Evolutionary conservation across 1,139 yeast genomes (phyloP).

Genomic region (Diutina neorugosa): DNA sequence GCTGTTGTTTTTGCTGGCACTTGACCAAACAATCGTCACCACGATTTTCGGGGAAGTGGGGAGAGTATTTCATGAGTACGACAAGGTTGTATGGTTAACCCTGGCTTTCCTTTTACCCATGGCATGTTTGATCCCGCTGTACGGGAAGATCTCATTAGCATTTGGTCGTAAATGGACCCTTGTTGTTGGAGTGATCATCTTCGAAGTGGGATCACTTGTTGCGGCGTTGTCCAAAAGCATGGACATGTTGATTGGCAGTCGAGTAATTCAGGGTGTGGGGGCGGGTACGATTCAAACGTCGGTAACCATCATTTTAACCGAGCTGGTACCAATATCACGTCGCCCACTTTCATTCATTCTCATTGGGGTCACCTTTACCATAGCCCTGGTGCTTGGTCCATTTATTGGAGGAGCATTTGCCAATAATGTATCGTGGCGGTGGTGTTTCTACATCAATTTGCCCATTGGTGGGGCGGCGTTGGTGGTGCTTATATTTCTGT

Average conservation of each 20-base stretch:
- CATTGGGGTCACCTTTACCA: slow-evolving; percentile 40
- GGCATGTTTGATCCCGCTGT: slow-evolving; percentile 45
- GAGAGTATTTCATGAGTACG: slow-evolving; percentile 37
- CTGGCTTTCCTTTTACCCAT: slow-evolving; percentile 50
- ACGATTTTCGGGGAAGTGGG: slow-evolving; percentile 48
- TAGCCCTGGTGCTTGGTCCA: slow-evolving; percentile 52
- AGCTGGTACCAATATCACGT: slow-evolving; percentile 45
- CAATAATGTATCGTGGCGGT: slow-evolving; percentile 51
- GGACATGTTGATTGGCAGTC: slow-evolving; percentile 55
- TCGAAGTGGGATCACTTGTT: slow-evolving; percentile 52
- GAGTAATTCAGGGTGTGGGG: slow-evolving; percentile 63
- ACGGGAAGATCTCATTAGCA: slow-evolving; percentile 50
- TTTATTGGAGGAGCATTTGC: slow-evolving; percentile 60
- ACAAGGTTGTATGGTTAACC: slow-evolving; percentile 49
- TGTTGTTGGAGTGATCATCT: slow-evolving; percentile 37
- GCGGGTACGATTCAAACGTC: slow-evolving; percentile 59
- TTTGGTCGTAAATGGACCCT: slow-evolving; percentile 48
- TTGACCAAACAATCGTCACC: slow-evolving; percentile 57
- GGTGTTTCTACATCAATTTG: slow-evolving; percentile 66
- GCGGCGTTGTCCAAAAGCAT: slow-evolving; percentile 45
- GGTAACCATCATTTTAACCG: slow-evolving; percentile 47
- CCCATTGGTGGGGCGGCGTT: slow-evolving; percentile 55
- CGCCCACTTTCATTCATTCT: slow-evolving; percentile 41
- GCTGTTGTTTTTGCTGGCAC: slow-evolving; percentile 47
- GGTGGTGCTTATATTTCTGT: slow-evolving; percentile 30